Base-by-base conservation (phyloP, 2,329 filamentous ascomycete genomes). In the Echinosphaeria canescens region DNA sequence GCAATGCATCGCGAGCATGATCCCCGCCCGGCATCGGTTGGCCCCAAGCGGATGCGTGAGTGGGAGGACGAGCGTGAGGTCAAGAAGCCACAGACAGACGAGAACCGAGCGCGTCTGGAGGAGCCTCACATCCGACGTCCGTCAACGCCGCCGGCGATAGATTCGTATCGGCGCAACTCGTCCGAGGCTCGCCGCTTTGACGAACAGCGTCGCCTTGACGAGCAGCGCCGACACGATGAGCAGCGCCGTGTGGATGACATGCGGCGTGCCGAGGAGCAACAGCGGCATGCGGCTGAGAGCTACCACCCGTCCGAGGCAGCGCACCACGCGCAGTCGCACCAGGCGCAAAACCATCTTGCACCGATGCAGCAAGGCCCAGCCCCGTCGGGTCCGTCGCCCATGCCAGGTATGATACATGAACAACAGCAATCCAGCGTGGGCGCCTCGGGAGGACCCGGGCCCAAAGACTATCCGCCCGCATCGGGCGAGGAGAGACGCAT, bases 271-370 rank as follows among this genome's bases (percentile, higher is more conserved):
- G 63, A 69, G 17, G 51, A 54, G 16, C 62, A 66, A 33, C 63
- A 75, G 38, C 75, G 78, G 27, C 71, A 78, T 29, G 64, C 62
- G 17, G 74, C 71, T 34, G 78, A 88, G 28, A 72, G 62, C 29
- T 92, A 93, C 41, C 80, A 93, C 45, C 82, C 85, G 4, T 92
- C 84, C 1, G 82, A 93, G 47, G 80, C 81, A 29, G 82, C 84
- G 3, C 84, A 92, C 42, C 84, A 91, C 42, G 73, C 74, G 14
- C 72, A 60, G 17, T 63, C 62, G 25, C 71, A 61, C 39, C 51
- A 63, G 12, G 56, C 72, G 34, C 58, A 59, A 13, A 51, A 56
- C 28, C 64, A 62, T 40, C 47, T 74, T 10, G 66, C 71, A 15
- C 65, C 70, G 5, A 70, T 75, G 56, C 67, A 72, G 38, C 29